Conservation (phyloP, 805 yeast genomes). For the Yarrowia deformans region DNA sequence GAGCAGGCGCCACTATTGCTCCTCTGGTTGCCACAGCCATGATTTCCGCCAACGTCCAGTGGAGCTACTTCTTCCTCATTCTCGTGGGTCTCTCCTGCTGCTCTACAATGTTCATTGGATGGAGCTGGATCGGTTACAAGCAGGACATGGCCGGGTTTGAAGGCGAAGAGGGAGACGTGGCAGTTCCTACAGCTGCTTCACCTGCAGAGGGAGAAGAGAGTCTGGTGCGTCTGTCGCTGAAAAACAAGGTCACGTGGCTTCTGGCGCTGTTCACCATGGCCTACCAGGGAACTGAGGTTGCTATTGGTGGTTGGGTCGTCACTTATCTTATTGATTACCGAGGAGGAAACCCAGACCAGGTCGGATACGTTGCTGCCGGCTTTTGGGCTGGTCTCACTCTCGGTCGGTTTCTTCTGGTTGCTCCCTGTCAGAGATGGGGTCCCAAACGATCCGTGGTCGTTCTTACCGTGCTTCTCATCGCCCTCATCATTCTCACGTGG, state of each 20-base stretch:
- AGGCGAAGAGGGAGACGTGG: conserved; percentile 13
- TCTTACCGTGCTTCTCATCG: not conserved
- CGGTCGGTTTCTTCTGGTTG: conserved; percentile 62
- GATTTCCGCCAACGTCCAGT: conserved; percentile 57
- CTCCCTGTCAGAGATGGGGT: conserved; percentile 27
- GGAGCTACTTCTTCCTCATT: conserved; percentile 65
- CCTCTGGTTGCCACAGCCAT: conserved; percentile 69
- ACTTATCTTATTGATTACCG: conserved; percentile 66
- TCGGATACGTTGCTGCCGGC: conserved; percentile 72
- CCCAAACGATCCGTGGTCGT: conserved; percentile 21
- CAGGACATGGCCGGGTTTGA: conserved; percentile 39
- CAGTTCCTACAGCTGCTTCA: not conserved
- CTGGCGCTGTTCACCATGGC: conserved; percentile 63
- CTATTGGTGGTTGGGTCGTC: conserved; percentile 74
- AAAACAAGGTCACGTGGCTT: conserved; percentile 50
- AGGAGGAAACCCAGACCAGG: conserved; percentile 55
- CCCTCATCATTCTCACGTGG: conserved; percentile 49
- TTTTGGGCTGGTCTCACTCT: conserved; percentile 75
- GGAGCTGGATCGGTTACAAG: conserved; percentile 55
- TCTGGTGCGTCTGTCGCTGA: conserved; percentile 35
- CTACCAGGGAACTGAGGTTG: conserved; percentile 74
- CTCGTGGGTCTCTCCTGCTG: conserved; percentile 53
- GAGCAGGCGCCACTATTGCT: conserved; percentile 72
- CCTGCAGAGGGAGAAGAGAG: not conserved
- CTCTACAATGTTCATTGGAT: conserved; percentile 51